A percentile compares a stretch with the other conserved stretches of the same genome.
Evolutionary conservation across 257 asterid species (phyloP).

Genomic region (Petunia secreta): DNA sequence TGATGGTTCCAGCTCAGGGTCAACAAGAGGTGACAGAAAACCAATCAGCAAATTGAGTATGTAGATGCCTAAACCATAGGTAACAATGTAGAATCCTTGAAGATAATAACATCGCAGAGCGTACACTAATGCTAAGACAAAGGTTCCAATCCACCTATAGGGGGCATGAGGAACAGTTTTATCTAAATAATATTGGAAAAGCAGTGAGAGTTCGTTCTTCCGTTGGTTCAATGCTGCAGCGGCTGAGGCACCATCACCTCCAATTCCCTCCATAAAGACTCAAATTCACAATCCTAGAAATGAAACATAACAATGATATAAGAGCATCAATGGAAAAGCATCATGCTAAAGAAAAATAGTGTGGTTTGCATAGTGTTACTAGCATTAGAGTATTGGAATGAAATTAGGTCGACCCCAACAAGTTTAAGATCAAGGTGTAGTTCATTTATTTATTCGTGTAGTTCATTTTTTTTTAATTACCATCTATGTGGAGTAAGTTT

Average conservation of each 20-base stretch:
- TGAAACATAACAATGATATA: not conserved
- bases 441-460: too few species aligned
- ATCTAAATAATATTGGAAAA: slow-evolving; percentile 79
- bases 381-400: not conserved
- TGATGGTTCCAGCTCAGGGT: slow-evolving; percentile 72
- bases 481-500: not conserved
- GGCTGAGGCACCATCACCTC: slow-evolving; percentile 55
- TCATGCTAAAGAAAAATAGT: not conserved
- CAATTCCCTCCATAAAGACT: slow-evolving; percentile 49
- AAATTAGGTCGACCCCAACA: not conserved
- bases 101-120: slow-evolving; percentile 70
- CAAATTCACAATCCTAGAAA: slow-evolving; percentile 34
- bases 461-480: too few species aligned
- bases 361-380: not conserved
- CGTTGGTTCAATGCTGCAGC: slow-evolving; percentile 73
- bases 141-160: slow-evolving; percentile 83
- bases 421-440: not conserved
- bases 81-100: slow-evolving; percentile 85
- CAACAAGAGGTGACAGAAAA: slow-evolving; percentile 78
- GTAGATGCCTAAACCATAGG: slow-evolving; percentile 89
- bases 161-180: slow-evolving; percentile 78
- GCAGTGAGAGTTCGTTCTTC: slow-evolving; percentile 62
- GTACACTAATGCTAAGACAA: slow-evolving; percentile 48
- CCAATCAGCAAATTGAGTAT: slow-evolving; percentile 48
- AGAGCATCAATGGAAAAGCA: not conserved